Percentiles rank a stretch among this genome's conserved stretches.
Evolutionary conservation across 2,329 filamentous ascomycete genomes (phyloP).

Genomic region (Aspergillus chevalieri): DNA sequence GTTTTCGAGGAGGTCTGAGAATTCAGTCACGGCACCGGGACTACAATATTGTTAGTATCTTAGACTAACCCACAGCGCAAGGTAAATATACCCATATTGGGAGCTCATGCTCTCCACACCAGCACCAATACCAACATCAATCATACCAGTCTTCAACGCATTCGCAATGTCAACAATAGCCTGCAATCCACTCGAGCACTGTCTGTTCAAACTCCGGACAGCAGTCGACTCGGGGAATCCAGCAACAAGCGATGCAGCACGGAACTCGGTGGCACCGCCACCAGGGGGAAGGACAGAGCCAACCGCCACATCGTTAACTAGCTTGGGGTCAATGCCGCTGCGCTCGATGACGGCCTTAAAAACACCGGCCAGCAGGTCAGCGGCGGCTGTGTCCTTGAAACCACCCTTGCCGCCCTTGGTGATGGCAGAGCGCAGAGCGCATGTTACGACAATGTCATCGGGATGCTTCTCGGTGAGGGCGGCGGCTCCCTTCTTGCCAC

Average conservation of each 20-base stretch:
- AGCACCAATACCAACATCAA: constrained; percentile 87
- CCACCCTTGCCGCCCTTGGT: constrained; percentile 89
- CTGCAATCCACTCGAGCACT: constrained; percentile 90
- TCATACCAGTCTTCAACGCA: constrained; percentile 85
- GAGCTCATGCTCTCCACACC: constrained; percentile 94
- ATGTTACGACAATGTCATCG: constrained; percentile 80
- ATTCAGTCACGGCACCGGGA: constrained; percentile 80
- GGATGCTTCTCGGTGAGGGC: constrained; percentile 45
- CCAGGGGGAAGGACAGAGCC: constrained; percentile 88
- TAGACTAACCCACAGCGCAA: neutral
- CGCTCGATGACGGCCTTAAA: constrained; percentile 76
- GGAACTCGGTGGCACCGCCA: constrained; percentile 93
- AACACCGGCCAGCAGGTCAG: constrained; percentile 78
- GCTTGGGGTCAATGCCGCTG: constrained; percentile 77
- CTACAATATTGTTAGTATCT: constrained; percentile 32
- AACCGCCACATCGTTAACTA: constrained; percentile 89
- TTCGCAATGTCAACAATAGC: constrained; percentile 92
- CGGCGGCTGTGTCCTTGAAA: constrained; percentile 88
- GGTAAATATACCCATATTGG: constrained; percentile 70
- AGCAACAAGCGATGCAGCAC: constrained; percentile 81
- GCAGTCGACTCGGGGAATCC: constrained; percentile 81
- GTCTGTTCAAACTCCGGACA: constrained; percentile 84
- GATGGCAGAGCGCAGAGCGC: constrained; percentile 82
- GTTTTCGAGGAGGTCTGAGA: constrained; percentile 79
- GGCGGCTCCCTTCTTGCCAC: constrained; percentile 28